phyloP scores from a whole-genome alignment of 2,329 filamentous ascomycete species.

The Gaeumannomyces sp. region DNA sequence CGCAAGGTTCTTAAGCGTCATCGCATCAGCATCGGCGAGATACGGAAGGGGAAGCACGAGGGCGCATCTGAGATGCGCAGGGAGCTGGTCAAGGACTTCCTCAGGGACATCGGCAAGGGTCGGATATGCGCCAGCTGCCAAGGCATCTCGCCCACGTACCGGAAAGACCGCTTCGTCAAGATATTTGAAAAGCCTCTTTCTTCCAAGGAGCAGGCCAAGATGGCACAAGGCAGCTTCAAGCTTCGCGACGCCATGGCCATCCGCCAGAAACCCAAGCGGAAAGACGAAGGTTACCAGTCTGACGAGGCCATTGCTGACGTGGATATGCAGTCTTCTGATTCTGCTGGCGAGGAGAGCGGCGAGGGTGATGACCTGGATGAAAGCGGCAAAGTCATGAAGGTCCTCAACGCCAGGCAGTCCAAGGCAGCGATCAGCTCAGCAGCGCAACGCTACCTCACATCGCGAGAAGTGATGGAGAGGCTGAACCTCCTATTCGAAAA shows the following conservation, averaged over 20 bases:
- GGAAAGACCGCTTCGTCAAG: conserved; percentile 87
- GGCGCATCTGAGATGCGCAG: conserved; percentile 72
- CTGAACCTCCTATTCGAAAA: conserved; percentile 76
- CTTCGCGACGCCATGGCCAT: conserved; percentile 64
- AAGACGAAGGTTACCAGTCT: conserved; percentile 37
- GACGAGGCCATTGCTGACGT: conserved; percentile 70
- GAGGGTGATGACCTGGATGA: conserved; percentile 43
- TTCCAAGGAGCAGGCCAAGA: conserved; percentile 68
- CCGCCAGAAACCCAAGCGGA: conserved; percentile 27
- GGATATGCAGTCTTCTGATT: conserved; percentile 40
- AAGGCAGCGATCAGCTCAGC: conserved; percentile 24
- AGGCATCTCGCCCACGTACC: conserved; percentile 73
- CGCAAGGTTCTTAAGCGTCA: conserved; percentile 61
- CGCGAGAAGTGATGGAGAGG: conserved; percentile 75
- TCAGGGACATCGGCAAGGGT: conserved; percentile 62
- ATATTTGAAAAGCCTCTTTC: conserved; percentile 81
- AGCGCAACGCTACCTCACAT: conserved; percentile 69
- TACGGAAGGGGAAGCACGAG: conserved; percentile 69
- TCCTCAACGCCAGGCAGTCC: conserved; percentile 39
- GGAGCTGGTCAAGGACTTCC: conserved; percentile 72
- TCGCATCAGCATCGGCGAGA: conserved; percentile 40
- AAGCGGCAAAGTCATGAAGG: conserved; percentile 53
- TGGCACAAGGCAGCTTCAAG: conserved; percentile 64
- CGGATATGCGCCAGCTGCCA: conserved; percentile 62
- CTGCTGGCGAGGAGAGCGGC: conserved; percentile 34